Evolutionary conservation across 768 basidiomycete species (phyloP), one percentile per base, ranked within the genome.

Genomic region (Psilocybe cyanescens): DNA sequence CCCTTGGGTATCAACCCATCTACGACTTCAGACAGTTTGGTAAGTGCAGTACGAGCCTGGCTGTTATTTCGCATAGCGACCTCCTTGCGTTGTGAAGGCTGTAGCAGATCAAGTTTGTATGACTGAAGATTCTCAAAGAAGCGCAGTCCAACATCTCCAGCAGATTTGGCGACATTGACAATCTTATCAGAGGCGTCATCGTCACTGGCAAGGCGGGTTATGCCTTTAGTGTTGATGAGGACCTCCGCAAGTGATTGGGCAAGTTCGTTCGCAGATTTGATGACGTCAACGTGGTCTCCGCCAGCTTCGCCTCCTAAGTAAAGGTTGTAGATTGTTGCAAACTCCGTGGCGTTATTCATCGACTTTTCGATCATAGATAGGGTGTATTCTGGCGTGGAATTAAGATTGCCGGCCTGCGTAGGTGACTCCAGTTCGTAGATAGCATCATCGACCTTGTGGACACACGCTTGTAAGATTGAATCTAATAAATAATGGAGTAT

Each of bases 291-390:
- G 71, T 98, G 88, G 56, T 97, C 94, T 8, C 96, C 97, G 33
- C 97, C 97, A 47, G 80, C 79, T 65, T 97, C 94, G 24, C 90
- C 90, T 62, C 88, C 84, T 19, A 99, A 84, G 75, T 93, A 94
- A 8, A 97, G 86, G 72, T 95, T 94, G 80, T 94, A 99, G 59
- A 95, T 83, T 16, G 91, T 92, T 8, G 97, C 97, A 70, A 99
- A 99, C 70, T 99, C 97, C 50, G 89, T 98, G 14, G 96, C 94
- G 68, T 92, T 97, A 73, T 92, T 96, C 72, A 91, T 79, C 1
- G 95, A 91, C 78, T 98, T 98, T 75, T 99, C 97, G 70, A 99
- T 94, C 91, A 99, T 96, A 1, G 97, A 97, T 16, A 98, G 80
- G 1, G 95, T 97, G 73, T 99, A 99, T 73, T 98, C 97, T 3